A percentile compares a stretch with the other conserved stretches of the same genome.
Evolutionary conservation across 768 basidiomycete genomes (phyloP).

Genomic region (Rossbeevera mucosa): DNA sequence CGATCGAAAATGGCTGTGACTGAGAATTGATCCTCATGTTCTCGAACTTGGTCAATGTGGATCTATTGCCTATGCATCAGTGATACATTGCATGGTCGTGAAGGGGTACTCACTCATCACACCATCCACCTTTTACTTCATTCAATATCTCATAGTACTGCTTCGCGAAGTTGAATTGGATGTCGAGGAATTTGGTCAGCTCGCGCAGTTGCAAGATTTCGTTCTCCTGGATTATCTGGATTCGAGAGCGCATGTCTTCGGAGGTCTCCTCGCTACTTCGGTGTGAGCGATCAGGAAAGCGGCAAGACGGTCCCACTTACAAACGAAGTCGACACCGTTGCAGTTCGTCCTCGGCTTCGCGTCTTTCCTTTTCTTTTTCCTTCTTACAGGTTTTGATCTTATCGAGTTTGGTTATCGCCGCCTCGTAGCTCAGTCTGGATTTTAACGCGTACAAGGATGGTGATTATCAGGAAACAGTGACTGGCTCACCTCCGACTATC

Average conservation of each 20-base stretch:
- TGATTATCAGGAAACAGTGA: not conserved
- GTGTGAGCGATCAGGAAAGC: slow-evolving; percentile 7
- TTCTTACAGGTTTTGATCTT: slow-evolving; percentile 71
- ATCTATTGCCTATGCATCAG: slow-evolving; percentile 21
- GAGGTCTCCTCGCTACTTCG: slow-evolving; percentile 71
- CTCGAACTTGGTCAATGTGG: slow-evolving; percentile 27
- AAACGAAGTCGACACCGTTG: slow-evolving; percentile 68
- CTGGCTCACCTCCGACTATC: slow-evolving; percentile 69
- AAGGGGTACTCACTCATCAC: slow-evolving; percentile 46
- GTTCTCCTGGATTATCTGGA: slow-evolving; percentile 75
- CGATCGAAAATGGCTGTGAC: slow-evolving; percentile 12
- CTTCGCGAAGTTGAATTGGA: slow-evolving; percentile 68
- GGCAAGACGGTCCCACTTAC: slow-evolving; percentile 39
- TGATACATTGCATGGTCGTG: not conserved
- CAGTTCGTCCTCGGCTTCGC: slow-evolving; percentile 80
- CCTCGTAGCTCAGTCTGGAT: slow-evolving; percentile 68
- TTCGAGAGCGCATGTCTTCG: slow-evolving; percentile 77
- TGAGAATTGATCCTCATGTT: slow-evolving; percentile 16
- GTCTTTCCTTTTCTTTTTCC: slow-evolving; percentile 68
- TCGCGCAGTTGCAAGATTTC: slow-evolving; percentile 70
- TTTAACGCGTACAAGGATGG: not conserved
- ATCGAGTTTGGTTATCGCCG: slow-evolving; percentile 65
- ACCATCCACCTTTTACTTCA: slow-evolving; percentile 67
- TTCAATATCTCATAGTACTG: slow-evolving; percentile 70
- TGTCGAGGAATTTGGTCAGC: slow-evolving; percentile 64